These are phyloP conservation scores for Heritiera fomes DNA, from an alignment of 345 rosid species.

Conservation along the genomic window DNA sequence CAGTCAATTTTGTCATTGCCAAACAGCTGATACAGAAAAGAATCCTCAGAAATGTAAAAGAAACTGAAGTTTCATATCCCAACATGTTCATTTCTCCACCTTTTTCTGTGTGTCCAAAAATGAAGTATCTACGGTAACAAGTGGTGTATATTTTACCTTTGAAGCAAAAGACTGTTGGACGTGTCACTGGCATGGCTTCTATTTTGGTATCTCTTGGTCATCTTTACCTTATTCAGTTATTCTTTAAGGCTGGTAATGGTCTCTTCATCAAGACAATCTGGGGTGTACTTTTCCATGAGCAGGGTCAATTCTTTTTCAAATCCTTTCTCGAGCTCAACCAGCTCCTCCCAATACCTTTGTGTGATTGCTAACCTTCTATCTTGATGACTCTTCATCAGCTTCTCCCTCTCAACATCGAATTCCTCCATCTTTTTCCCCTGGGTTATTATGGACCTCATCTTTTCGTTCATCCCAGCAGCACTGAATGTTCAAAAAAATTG, in stretches of 20 bases:
- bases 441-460: background rate
- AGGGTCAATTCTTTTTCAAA: conserved; percentile 24
- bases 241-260: background rate
- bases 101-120: background rate
- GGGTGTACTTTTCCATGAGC: conserved; percentile 35
- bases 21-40: background rate
- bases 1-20: background rate
- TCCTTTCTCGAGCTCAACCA: conserved; percentile 33
- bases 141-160: conserved; percentile 9
- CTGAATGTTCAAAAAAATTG: conserved; percentile 4
- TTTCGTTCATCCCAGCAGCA: conserved; percentile 26
- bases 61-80: background rate
- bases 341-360: conserved; percentile 36
- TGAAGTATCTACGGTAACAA: conserved; percentile 4
- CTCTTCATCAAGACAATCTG: background rate
- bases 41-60: background rate
- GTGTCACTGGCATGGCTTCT: no score
- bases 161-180: background rate
- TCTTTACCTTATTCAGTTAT: background rate
- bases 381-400: conserved; percentile 29
- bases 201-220: background rate
- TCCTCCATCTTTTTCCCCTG: conserved; percentile 33
- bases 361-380: conserved; percentile 31
- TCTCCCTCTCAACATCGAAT: conserved; percentile 40
- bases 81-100: background rate